A percentile compares a stretch with the other conserved stretches of the same genome.
Evolutionary conservation across 371 early-diverging fungal genomes (phyloP).

Genomic region (Rhizopus sp.): DNA sequence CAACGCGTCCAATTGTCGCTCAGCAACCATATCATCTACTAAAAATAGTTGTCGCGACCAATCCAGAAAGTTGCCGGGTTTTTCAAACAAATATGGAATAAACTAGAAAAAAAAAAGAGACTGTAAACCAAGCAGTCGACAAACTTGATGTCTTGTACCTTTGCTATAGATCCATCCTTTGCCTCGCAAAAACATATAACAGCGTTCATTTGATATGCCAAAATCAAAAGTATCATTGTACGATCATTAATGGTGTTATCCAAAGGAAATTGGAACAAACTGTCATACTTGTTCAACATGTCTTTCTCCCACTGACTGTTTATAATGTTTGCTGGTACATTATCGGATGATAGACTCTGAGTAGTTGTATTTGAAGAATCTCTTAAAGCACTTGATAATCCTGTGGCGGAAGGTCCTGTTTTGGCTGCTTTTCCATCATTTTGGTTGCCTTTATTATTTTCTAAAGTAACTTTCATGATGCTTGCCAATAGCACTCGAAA

Average conservation of each 20-base stretch:
- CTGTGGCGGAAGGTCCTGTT: neutral
- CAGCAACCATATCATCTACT: conserved; percentile 26
- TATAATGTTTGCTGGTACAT: conserved; percentile 7
- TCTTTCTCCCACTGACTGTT: conserved; percentile 26
- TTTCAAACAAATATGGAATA: conserved; percentile 35
- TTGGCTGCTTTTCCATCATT: neutral
- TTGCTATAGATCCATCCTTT: conserved; percentile 27
- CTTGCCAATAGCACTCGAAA: conserved; percentile 30
- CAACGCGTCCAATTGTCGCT: conserved; percentile 37
- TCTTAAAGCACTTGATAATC: conserved; percentile 1
- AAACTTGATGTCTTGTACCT: conserved; percentile 22
- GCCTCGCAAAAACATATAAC: conserved; percentile 42
- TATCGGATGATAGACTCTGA: neutral
- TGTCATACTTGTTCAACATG: conserved; percentile 32
- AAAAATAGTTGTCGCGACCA: conserved; percentile 36
- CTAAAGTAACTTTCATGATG: conserved; percentile 18
- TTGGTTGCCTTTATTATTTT: neutral
- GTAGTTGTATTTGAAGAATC: conserved; percentile 2
- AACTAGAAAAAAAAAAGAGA: conserved; percentile 26
- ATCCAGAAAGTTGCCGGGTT: conserved; percentile 40
- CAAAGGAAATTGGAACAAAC: conserved; percentile 37
- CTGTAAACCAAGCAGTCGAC: neutral
- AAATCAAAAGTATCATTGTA: conserved; percentile 36
- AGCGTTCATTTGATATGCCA: conserved; percentile 45
- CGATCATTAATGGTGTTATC: conserved; percentile 30